A percentile compares a stretch with the other conserved stretches of the same genome.
These are phyloP conservation scores for Rhypophila decipiens DNA, from an alignment of 495 filamentous ascomycete genomes.

Conservation along the genomic window DNA sequence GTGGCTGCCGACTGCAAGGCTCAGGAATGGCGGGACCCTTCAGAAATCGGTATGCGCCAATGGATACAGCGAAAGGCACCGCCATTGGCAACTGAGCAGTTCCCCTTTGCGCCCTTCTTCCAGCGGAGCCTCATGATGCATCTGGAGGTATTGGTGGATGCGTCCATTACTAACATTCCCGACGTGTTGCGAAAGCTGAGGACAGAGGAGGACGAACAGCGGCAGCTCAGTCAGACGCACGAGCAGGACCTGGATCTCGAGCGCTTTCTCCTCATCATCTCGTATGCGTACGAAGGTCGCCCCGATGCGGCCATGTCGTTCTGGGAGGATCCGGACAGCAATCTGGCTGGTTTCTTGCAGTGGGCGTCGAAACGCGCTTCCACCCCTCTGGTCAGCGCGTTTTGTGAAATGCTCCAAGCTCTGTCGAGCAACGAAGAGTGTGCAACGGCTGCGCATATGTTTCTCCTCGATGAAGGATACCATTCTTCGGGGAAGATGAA, in stretches of 20 bases:
- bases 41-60: constrained; percentile 63
- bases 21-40: constrained; percentile 73
- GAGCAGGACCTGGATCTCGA: constrained; percentile 81
- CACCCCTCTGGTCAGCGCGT: constrained; percentile 86
- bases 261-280: constrained; percentile 83
- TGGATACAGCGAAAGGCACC: constrained; percentile 74
- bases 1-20: constrained; percentile 68
- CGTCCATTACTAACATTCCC: constrained; percentile 89
- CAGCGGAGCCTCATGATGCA: constrained; percentile 66
- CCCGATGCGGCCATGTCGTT: constrained; percentile 78
- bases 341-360: constrained; percentile 85
- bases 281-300: constrained; percentile 81
- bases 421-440: constrained; percentile 74
- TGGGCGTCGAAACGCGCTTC: constrained; percentile 92
- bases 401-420: constrained; percentile 89
- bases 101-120: constrained; percentile 57
- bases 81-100: constrained; percentile 53
- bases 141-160: constrained; percentile 79
- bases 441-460: constrained; percentile 75
- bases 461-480: constrained; percentile 79
- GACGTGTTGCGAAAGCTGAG: constrained; percentile 82
- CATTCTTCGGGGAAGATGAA: constrained; percentile 68
- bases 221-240: constrained; percentile 60
- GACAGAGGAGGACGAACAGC: constrained; percentile 81
- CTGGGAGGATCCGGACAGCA: constrained; percentile 83